Evolutionary conservation across 2,329 filamentous ascomycete species (phyloP), one percentile per base, ranked within the genome.

Genomic region (Helotiales sp.): DNA sequence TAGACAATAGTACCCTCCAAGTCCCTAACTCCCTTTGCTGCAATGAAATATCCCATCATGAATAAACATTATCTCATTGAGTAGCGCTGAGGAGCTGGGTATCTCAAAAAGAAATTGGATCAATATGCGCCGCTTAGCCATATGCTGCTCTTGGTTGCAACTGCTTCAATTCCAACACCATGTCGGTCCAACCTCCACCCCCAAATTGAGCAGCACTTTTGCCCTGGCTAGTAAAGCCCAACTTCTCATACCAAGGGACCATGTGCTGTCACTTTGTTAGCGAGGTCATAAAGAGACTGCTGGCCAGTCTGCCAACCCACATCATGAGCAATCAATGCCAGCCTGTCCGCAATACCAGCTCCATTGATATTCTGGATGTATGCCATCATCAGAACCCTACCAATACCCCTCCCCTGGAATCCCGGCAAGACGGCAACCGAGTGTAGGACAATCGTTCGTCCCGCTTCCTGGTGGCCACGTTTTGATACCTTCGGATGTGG

Each of bases 161-260:
- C 15, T 60, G 30, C 47, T 71, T 70, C 56, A 71, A 54, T 25
- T 69, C 66, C 38, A 66, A 68, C 22, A 66, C 60, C 90, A 96
- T 86, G 71, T 95, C 87, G 65, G 84, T 80, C 91, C 92, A 96
- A 17, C 85, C 87, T 30, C 91, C 90, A 34, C 91, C 91, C 19
- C 87, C 89, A 74, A 91, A 92, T 57, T 82, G 78, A 51, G 84
- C 87, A 59, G 82, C 76, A 72, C 91, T 95, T 50, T 79, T 76
- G 0, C 92, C 91, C 29, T 80, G 73, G 65, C 87, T 83, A 64
- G 77, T 77, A 71, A 95, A 96, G 0, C 91, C 85, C 64, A 91
- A 81, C n/a, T 81, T 81, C 70, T 87, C 81, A 71, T 96, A 97
- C 71, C 89, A 96, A 1, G 77, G 76, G 25, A 93, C 77, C 34